Conservation (phyloP, 2,329 filamentous ascomycete genomes). For the Trichoderma breve region DNA sequence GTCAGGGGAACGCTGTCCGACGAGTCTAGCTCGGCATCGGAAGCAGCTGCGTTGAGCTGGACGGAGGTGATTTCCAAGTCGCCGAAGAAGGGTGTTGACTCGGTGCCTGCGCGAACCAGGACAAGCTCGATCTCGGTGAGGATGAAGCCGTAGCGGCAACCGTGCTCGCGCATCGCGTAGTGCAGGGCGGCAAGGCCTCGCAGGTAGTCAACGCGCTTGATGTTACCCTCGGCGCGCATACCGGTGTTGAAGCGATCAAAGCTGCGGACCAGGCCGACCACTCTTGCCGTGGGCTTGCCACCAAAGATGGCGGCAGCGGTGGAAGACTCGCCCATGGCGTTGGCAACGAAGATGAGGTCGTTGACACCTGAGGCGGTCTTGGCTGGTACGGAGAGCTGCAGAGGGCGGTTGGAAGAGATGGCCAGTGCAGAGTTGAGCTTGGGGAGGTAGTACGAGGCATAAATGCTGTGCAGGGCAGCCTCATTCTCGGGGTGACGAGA, state of each 20-base stretch:
- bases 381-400: slow-evolving; percentile 47
- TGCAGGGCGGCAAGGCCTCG: slow-evolving; percentile 83
- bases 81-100: slow-evolving; percentile 77
- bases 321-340: slow-evolving; percentile 54
- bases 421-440: slow-evolving; percentile 84
- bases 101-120: slow-evolving; percentile 76
- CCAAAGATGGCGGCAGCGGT: slow-evolving; percentile 54
- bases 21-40: slow-evolving; percentile 28
- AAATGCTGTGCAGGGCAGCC: slow-evolving; percentile 69
- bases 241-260: slow-evolving; percentile 95
- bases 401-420: slow-evolving; percentile 67
- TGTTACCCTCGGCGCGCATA: slow-evolving; percentile 81
- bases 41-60: slow-evolving; percentile 49
- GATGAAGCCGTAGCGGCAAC: slow-evolving; percentile 92
- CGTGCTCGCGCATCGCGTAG: slow-evolving; percentile 88
- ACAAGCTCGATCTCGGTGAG: slow-evolving; percentile 94
- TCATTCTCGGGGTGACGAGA: slow-evolving; percentile 76
- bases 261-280: slow-evolving; percentile 83
- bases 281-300: slow-evolving; percentile 52
- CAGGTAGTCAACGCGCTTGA: slow-evolving; percentile 86
- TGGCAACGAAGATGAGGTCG: slow-evolving; percentile 65
- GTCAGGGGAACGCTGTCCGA: slow-evolving; percentile 53
- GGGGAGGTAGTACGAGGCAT: slow-evolving; percentile 74
- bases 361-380: slow-evolving; percentile 36
- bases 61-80: slow-evolving; percentile 72